Evolutionary conservation across 805 yeast species (phyloP).

Genomic region (Schwanniomyces vanrijiae): DNA sequence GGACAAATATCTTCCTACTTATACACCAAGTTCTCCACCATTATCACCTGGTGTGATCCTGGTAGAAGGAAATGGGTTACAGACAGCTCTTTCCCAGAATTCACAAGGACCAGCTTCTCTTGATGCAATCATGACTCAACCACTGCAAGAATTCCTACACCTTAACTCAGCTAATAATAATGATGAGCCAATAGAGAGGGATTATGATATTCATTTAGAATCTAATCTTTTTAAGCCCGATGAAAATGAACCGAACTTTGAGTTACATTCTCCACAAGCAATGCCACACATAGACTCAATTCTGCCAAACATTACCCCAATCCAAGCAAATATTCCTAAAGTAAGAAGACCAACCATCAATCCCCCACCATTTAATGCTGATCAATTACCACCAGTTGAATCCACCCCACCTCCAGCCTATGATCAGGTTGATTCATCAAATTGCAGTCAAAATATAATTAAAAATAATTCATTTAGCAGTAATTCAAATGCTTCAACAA

Average conservation of each 20-base stretch:
- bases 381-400: slow-evolving; percentile 16
- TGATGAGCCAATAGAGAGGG: slow-evolving; percentile 36
- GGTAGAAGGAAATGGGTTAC: slow-evolving; percentile 26
- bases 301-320: slow-evolving; percentile 42
- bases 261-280: slow-evolving; percentile 64
- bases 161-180: slow-evolving; percentile 22
- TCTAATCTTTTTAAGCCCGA: slow-evolving; percentile 58
- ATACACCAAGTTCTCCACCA: slow-evolving; percentile 42
- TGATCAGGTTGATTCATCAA: slow-evolving; percentile 17
- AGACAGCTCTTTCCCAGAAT: neutral
- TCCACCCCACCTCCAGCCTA: slow-evolving; percentile 29
- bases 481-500: neutral
- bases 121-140: slow-evolving; percentile 17
- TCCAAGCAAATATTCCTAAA: slow-evolving; percentile 51
- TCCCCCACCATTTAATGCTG: slow-evolving; percentile 61
- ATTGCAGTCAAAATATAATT: neutral
- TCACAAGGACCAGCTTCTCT: neutral
- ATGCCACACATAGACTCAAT: slow-evolving; percentile 44
- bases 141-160: slow-evolving; percentile 23
- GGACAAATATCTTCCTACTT: slow-evolving; percentile 20
- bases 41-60: slow-evolving; percentile 56
- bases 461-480: slow-evolving; percentile 1
- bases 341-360: slow-evolving; percentile 54
- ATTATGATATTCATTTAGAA: slow-evolving; percentile 39
- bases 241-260: slow-evolving; percentile 33